phyloP scores from a whole-genome alignment of 768 basidiomycete species.

The Arthromyces matolae region DNA sequence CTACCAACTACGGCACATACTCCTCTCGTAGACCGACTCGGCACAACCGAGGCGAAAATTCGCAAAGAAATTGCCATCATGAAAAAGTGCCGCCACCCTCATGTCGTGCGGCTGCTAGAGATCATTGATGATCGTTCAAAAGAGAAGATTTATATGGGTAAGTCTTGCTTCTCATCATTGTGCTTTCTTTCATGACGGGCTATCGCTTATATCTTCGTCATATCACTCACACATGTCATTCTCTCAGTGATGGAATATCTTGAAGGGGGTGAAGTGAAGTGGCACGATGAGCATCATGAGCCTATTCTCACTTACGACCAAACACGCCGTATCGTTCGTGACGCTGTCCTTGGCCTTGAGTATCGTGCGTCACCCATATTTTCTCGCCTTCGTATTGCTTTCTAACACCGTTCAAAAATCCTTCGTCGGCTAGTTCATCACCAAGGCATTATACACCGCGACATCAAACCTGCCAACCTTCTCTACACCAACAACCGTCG shows the following conservation, averaged over 20 bases:
- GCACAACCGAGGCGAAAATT: conserved; percentile 79
- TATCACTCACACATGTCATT: no score
- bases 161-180: conserved; percentile 23
- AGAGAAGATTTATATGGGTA: conserved; percentile 92
- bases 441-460: conserved; percentile 98
- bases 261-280: conserved; percentile 91
- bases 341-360: conserved; percentile 91
- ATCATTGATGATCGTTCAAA: conserved; percentile 91
- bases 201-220: conserved; percentile 8
- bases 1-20: conserved; percentile 48
- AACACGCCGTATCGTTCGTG: conserved; percentile 83
- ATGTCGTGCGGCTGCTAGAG: conserved; percentile 86
- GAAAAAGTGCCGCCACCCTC: conserved; percentile 91
- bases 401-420: conserved; percentile 9
- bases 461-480: conserved; percentile 98
- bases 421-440: conserved; percentile 67
- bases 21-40: conserved; percentile 63
- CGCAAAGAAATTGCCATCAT: conserved; percentile 96
- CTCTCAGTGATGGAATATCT: conserved; percentile 99
- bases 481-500: conserved; percentile 84
- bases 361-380: conserved; percentile 63
- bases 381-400: conserved; percentile 13
- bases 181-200: not conserved
- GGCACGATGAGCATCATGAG: conserved; percentile 60
- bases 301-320: conserved; percentile 84